Base-by-base conservation (phyloP, 208 protist genomes). In the Wallacemonas collosoma region DNA sequence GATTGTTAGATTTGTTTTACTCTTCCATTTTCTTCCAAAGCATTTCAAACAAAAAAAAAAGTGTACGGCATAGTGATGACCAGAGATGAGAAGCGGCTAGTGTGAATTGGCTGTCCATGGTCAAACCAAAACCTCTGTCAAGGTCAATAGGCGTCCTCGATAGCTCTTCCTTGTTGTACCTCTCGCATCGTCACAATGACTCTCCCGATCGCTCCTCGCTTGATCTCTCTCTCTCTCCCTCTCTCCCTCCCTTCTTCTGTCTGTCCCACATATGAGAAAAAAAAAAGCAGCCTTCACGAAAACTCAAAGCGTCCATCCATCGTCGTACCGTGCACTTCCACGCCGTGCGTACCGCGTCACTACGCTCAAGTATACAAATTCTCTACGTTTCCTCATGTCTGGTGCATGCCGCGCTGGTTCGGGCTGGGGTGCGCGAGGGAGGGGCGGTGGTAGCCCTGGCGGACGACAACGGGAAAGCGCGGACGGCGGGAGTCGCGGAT, bases 351-450 rank as follows among this genome's bases (percentile, higher is more conserved):
- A 26, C 12, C 45, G 12, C 45, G 12, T 50, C 45, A 50, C 45
- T 12, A 50, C 45, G 45, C 12, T 50, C 45, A 50, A 50, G 45
- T n/a, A 58, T n/a, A 8, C 9, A 8, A 45, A 45, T n/a, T 40
- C 26, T 38, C 57, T 1, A n/a, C 57, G 53, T 65, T 6, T 48
- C 45, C 12, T 26, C 40, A 65, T 65, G 60, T 65, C 60, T 17
- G 41, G 14, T 17, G 4, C 60, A 12, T 48, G n/a, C 3, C 6
- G 40, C 36, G 3, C 60, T 4, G 39, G 57, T n/a, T 45, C 17
- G 44, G 57, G 57, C 57, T 63, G 57, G 57, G 57, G 57, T 40
- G 39, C 5, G 8, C 45, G 45, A 6, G 45, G 45, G 6, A 6
- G 45, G 12, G 38, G 38, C 8, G 39, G 39, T n/a, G 36, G 36